These are phyloP conservation scores for Hanseniaspora mollemarum DNA, from an alignment of 805 yeast species.

Conservation along the genomic window DNA sequence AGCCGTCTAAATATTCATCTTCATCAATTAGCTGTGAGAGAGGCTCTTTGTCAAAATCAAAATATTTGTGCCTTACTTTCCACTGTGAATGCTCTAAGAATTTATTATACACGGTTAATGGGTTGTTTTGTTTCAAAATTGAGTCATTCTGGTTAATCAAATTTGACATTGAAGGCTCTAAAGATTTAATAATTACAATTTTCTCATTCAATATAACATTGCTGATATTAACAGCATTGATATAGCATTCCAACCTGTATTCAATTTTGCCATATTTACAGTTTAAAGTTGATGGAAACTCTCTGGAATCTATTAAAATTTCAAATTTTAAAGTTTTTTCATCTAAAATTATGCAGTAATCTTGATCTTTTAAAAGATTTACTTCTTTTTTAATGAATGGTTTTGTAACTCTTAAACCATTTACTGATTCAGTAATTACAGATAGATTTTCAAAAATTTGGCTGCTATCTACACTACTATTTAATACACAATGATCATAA, in stretches of 20 bases:
- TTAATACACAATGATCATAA: conserved; percentile 5
- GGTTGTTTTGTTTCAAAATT: background rate
- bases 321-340: conserved; percentile 12
- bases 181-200: conserved; percentile 4
- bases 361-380: background rate
- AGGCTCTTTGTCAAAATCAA: background rate
- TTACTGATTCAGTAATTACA: background rate
- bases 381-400: conserved; percentile 13
- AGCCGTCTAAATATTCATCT: conserved; percentile 54
- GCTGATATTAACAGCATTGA: conserved; percentile 8
- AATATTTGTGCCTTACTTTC: background rate
- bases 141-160: conserved; percentile 14
- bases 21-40: conserved; percentile 56
- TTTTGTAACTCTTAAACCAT: conserved; percentile 3
- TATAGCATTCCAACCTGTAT: conserved; percentile 18
- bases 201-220: conserved; percentile 10
- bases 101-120: conserved; percentile 2
- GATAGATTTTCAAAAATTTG: background rate
- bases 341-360: background rate
- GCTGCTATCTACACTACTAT: background rate
- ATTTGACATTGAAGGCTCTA: conserved; percentile 13
- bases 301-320: conserved; percentile 17
- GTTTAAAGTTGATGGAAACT: conserved; percentile 17
- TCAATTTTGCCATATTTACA: conserved; percentile 18
- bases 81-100: background rate